Base-by-base conservation (phyloP, 257 asterid genomes). In the Solanum chiquidenum region DNA sequence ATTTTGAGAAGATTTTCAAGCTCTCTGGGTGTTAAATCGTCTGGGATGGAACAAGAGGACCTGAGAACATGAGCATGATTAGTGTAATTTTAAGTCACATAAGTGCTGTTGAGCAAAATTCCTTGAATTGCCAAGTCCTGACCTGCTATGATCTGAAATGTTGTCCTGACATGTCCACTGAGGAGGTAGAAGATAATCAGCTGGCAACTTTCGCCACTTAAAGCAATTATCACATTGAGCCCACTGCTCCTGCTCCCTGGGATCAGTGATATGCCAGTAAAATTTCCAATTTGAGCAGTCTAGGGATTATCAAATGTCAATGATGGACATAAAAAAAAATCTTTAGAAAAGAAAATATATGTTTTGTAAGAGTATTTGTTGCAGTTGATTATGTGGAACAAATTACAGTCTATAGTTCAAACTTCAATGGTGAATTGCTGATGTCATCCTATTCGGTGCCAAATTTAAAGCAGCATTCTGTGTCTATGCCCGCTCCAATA, bases 221-320 rank as follows among this genome's bases (percentile, higher is more conserved):
- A 89, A 93, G 94, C 99, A 96, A 90, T 90, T 90, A 90, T 96
- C 98, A 64, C 99, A 96, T 88, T 94, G 98, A 92, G 93, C 89
- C 99, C 98, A 96, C 90, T 96, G 99, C 90, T 96, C 98, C 52
- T 93, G 95, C 91, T 94, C 95, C 94, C 99, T 96, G 90, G 90
- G 88, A 79, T 82, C 69, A 49, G 68, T 18, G 40, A 46, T 18
- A 3, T 29, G 49, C 29, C 44, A 49, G 85, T 82, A 49, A 31
- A 82, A 82, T 27, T 20, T 82, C 85, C 68, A 82, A 82, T 82
- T 82, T 38, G 31, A 82, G 31, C 29, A 29, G 68, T 82, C 3
- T 29, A 49, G 12, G 44, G 69, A 82, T 49, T 60, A 82, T 23
- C 85, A 82, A 46, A 82, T 82, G 85, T 82, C 69, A 82, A 49